Percentiles rank a stretch among this genome's conserved stretches.
These are phyloP conservation scores for Jatropha curcas DNA, from an alignment of 345 rosid species.

Conservation along the genomic window DNA sequence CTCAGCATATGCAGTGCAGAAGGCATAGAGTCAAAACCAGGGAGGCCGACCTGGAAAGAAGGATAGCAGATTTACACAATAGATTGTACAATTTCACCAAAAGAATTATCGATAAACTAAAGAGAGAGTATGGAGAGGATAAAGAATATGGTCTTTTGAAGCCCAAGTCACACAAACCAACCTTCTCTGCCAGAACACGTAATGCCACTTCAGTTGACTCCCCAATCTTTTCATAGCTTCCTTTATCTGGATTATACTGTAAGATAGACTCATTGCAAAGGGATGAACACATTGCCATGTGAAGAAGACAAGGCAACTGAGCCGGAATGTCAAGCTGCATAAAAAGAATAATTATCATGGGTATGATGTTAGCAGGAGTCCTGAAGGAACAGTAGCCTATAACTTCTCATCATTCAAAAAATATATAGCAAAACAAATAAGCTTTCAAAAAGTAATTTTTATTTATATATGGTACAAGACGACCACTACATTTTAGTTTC, in stretches of 20 bases:
- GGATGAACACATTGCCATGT: constrained; percentile 92
- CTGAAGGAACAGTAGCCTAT: neutral
- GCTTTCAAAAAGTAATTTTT: neutral
- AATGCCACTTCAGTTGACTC: constrained; percentile 99
- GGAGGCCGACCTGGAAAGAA: constrained; percentile 90
- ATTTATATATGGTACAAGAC: neutral
- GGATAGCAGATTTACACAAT: constrained; percentile 12
- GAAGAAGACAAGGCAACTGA: constrained; percentile 90
- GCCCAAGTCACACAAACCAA: constrained; percentile 30
- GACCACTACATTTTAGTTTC: neutral
- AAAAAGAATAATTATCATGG: constrained; percentile 28
- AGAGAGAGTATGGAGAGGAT: neutral
- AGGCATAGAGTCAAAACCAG: constrained; percentile 99
- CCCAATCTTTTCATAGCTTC: constrained; percentile 88
- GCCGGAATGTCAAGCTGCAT: constrained; percentile 90
- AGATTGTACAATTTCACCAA: neutral
- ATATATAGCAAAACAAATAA: neutral
- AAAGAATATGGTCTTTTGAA: neutral
- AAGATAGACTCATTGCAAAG: constrained; percentile 92
- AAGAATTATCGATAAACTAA: neutral
- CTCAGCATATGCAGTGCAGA: constrained; percentile 84
- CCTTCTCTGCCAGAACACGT: constrained; percentile 95
- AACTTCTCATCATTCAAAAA: neutral
- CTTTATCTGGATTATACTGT: constrained; percentile 96
- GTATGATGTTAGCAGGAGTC: constrained; percentile 12